Evolutionary conservation across 1,284 basidiomycete genomes (phyloP).

Genomic region (Sporisorium reilianum): DNA sequence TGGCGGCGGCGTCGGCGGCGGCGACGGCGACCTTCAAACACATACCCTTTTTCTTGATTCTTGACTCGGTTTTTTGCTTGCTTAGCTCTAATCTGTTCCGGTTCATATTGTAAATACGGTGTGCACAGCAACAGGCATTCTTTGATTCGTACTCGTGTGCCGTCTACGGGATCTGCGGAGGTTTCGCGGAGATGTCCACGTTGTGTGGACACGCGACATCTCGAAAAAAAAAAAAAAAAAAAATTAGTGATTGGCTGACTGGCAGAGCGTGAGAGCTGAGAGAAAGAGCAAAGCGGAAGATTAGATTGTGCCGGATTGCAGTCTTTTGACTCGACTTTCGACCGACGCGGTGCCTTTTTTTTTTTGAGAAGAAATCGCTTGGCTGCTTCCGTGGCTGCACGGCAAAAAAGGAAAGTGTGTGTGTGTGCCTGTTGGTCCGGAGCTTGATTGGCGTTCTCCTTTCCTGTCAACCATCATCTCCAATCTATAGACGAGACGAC

Average conservation of each 20-base stretch:
- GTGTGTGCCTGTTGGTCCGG: too few relatives aligned
- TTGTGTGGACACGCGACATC: slow-evolving; percentile 32
- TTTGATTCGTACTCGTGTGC: neutral
- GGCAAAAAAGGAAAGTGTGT: too few relatives aligned
- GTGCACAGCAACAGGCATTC: neutral
- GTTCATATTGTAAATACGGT: neutral
- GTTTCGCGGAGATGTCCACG: neutral
- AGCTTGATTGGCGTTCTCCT: too few relatives aligned
- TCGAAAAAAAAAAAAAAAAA: too few relatives aligned
- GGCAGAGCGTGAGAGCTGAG: neutral
- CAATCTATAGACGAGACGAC: neutral
- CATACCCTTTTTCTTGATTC: slow-evolving; percentile 6
- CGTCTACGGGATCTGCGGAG: too few relatives aligned
- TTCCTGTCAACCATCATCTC: neutral
- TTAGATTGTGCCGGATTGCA: neutral
- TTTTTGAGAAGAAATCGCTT: slow-evolving; percentile 2
- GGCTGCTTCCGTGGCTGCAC: too few relatives aligned
- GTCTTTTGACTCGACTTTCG: neutral
- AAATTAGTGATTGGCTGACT: slow-evolving; percentile 16
- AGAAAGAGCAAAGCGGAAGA: slow-evolving; percentile 1
- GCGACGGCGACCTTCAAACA: neutral
- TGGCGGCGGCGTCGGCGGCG: neutral
- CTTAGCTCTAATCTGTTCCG: neutral
- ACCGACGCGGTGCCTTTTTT: neutral
- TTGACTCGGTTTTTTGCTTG: neutral